phyloP scores from a whole-genome alignment of 2,329 filamentous ascomycete genomes.

The Ophiostoma australiae region DNA sequence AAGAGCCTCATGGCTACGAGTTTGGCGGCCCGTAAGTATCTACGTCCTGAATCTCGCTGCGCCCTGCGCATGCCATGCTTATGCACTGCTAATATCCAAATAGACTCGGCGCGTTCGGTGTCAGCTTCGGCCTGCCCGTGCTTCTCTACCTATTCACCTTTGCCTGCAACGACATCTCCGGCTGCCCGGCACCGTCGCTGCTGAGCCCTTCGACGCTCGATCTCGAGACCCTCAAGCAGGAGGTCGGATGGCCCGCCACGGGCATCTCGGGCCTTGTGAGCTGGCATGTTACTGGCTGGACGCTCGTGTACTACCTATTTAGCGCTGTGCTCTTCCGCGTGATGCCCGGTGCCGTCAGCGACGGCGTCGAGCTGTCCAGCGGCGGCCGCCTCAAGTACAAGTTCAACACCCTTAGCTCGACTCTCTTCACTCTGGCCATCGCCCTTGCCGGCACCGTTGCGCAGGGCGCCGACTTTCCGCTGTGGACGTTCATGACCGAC shows the following conservation, averaged over 20 bases:
- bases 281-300: slow-evolving; percentile 62
- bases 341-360: slow-evolving; percentile 65
- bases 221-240: slow-evolving; percentile 66
- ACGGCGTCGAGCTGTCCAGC: slow-evolving; percentile 64
- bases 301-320: slow-evolving; percentile 71
- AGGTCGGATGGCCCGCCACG: slow-evolving; percentile 73
- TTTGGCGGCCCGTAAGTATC: slow-evolving; percentile 48
- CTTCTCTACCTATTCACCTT: slow-evolving; percentile 77
- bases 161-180: slow-evolving; percentile 85
- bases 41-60: slow-evolving; percentile 17
- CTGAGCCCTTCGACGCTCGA: slow-evolving; percentile 67
- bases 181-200: slow-evolving; percentile 80
- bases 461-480: slow-evolving; percentile 73
- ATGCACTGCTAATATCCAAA: background rate
- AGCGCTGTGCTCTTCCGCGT: slow-evolving; percentile 69
- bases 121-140: slow-evolving; percentile 75
- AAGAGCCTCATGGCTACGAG: slow-evolving; percentile 43
- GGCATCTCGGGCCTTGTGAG: slow-evolving; percentile 68
- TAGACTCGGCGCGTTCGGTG: slow-evolving; percentile 69
- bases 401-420: slow-evolving; percentile 74
- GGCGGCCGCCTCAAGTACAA: slow-evolving; percentile 77
- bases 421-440: slow-evolving; percentile 64
- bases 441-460: slow-evolving; percentile 68
- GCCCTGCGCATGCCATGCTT: background rate
- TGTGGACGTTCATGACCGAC: slow-evolving; percentile 91